Evolutionary conservation across 495 filamentous ascomycete species (phyloP).

Genomic region (Penicillium chermesinum): DNA sequence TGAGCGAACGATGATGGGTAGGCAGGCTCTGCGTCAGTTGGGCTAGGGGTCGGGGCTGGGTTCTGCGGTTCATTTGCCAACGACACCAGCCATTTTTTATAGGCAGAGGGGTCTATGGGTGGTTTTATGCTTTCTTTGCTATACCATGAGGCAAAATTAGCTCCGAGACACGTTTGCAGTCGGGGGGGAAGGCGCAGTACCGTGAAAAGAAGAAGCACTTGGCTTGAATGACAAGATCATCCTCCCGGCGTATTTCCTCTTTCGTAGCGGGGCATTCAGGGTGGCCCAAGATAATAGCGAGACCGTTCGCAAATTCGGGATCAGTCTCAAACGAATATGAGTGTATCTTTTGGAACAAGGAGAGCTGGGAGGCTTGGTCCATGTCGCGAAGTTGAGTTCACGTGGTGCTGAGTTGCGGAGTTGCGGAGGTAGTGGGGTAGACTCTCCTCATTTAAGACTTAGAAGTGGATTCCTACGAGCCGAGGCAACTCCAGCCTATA

Average conservation of each 20-base stretch:
- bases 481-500: background rate
- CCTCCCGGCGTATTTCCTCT: slow-evolving; percentile 34
- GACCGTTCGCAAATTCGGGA: slow-evolving; percentile 44
- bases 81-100: slow-evolving; percentile 39
- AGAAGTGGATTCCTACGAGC: slow-evolving; percentile 1
- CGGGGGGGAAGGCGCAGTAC: too few species aligned
- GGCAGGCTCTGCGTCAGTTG: slow-evolving; percentile 40
- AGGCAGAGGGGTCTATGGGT: slow-evolving; percentile 36
- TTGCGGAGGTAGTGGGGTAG: slow-evolving; percentile 6
- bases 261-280: slow-evolving; percentile 35
- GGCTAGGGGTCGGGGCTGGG: background rate
- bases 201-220: slow-evolving; percentile 52
- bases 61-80: slow-evolving; percentile 5
- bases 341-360: slow-evolving; percentile 24
- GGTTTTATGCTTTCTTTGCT: slow-evolving; percentile 40
- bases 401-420: background rate
- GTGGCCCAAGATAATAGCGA: slow-evolving; percentile 45
- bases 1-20: slow-evolving; percentile 86
- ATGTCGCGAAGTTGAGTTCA: background rate
- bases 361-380: slow-evolving; percentile 6
- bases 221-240: slow-evolving; percentile 45
- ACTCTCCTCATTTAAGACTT: too few species aligned
- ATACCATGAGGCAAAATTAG: background rate
- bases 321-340: slow-evolving; percentile 40
- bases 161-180: background rate